Evolutionary conservation across 2,329 filamentous ascomycete species (phyloP), one percentile per base, ranked within the genome.

Genomic region (Passalora sequoiae): DNA sequence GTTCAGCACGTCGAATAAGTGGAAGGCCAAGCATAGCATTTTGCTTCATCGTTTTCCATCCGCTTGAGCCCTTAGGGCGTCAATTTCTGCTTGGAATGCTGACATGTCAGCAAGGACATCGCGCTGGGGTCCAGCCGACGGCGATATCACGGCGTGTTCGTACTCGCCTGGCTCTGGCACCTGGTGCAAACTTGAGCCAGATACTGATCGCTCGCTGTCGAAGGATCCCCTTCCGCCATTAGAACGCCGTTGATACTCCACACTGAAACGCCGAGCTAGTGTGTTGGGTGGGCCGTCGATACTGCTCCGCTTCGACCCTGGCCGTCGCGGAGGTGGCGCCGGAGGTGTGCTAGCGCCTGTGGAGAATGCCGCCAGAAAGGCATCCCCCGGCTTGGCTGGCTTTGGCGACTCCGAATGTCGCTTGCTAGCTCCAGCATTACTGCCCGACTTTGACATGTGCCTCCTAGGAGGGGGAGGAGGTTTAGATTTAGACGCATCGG

Each of bases 71-170:
- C 56, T 51, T 25, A 62, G 38, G 6, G 57, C 59, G 25, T 62
- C 60, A 22, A 62, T 57, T 44, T 62, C 60, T 2, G 51, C 57
- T 44, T 61, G 57, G 38, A 62, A 57, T 10, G 59, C 57, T 8
- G 50, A 38, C 51, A 63, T 54, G 38, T 63, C 60, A 9, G 57
- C 60, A 27, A 63, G 43, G 4, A 62, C 53, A 41, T 62, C 54
- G 19, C 47, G 40, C 30, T 46, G 36, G 15, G 35, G 17, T 27
- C 49, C 42, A 4, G 45, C 8, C 8, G 41, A 29, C 17, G 46
- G 40, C 20, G 42, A 43, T 6, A 29, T 9, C 21, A 47, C 37
- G 4, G 44, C 31, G 12, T 52, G 44, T 29, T 49, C 47, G 3
- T 16, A 28, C 22, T 50, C 43, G 13, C 44, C 40, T 21, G 22